Conservation (phyloP, 2,329 filamentous ascomycete species). For the Trichoderma citrinoviride region DNA sequence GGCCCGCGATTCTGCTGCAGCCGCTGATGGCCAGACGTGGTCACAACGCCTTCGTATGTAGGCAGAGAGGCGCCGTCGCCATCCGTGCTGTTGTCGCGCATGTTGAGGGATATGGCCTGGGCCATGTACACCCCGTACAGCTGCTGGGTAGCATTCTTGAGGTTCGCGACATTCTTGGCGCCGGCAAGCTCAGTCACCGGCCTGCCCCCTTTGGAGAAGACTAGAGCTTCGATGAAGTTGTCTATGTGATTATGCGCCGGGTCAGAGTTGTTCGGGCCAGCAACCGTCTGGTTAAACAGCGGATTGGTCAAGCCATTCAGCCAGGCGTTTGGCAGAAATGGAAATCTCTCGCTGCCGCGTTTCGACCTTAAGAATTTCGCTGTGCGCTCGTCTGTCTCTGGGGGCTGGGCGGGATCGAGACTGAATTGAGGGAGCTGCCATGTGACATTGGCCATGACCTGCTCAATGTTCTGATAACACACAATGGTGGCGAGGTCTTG, state of each 20-base stretch:
- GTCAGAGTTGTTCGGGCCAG: not conserved
- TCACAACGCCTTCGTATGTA: not conserved
- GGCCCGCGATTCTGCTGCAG: conserved; percentile 7
- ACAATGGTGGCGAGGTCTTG: conserved; percentile 12
- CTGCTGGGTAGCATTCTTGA: conserved; percentile 1
- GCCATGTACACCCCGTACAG: conserved; percentile 8
- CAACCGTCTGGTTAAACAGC: not conserved
- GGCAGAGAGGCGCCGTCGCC: not conserved
- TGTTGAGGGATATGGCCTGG: conserved; percentile 15
- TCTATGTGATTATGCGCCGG: not conserved
- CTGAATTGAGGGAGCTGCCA: conserved; percentile 2
- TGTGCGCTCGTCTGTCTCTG: not conserved
- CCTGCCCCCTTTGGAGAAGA: not conserved
- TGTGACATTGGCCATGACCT: conserved; percentile 7
- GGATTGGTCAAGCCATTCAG: not conserved
- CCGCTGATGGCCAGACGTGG: not conserved
- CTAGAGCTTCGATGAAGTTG: not conserved
- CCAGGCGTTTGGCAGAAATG: not conserved
- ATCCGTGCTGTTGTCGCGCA: conserved; percentile 2
- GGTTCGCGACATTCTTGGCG: not conserved
- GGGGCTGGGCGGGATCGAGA: not conserved
- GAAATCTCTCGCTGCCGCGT: conserved; percentile 4
- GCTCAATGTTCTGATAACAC: conserved; percentile 15
- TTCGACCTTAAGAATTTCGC: not conserved
- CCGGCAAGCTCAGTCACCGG: not conserved